Evolutionary conservation across 2,329 filamentous ascomycete species (phyloP), one percentile per base, ranked within the genome.

Genomic region (Drechslerella coelobrocha): DNA sequence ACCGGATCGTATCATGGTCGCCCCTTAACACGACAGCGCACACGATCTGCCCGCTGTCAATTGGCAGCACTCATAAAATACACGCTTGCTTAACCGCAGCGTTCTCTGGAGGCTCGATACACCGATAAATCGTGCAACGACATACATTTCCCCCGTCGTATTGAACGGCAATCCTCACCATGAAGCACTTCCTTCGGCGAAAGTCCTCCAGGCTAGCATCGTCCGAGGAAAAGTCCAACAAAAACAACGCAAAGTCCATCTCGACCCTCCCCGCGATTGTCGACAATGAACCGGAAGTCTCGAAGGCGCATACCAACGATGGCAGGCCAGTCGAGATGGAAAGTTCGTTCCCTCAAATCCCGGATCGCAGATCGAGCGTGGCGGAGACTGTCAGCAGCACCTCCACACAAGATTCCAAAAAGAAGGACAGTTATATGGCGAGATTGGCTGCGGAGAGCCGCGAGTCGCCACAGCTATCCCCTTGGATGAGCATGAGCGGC

Each of bases 161-260:
- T 34, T 7, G 29, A 34, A 12, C 29, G 12, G 7, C 4, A 10
- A n/a, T 39, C 17, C 14, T 27, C 55, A n/a, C 31, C 52, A 61
- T 45, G 50, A 68, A 48, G 63, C 51, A 45, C 37, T 68, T 61
- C 47, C 56, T 68, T 21, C 55, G 63, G 45, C 65, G 65, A 54
- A 62, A 48, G 47, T 48, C 57, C 17, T 69, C 65, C 45, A 69
- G 61, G 37, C 23, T 45, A 29, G 50, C 48, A 0, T 34, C 47
- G 3, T 50, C 24, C 27, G 63, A 55, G 9, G 57, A 62, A 41
- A 69, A 62, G 52, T 19, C 52, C 57, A 69, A 69, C 65, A 69
- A 69, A 62, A 59, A 57, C 65, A 69, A 69, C 65, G 48, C 65
- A 59, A 69, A 69, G 45, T 4, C 21, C 14, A 53, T 5, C 51